A percentile compares a stretch with the other conserved stretches of the same genome.
Conservation (phyloP, 23 red algal species). For the Gracilaria vermiculophylla region DNA sequence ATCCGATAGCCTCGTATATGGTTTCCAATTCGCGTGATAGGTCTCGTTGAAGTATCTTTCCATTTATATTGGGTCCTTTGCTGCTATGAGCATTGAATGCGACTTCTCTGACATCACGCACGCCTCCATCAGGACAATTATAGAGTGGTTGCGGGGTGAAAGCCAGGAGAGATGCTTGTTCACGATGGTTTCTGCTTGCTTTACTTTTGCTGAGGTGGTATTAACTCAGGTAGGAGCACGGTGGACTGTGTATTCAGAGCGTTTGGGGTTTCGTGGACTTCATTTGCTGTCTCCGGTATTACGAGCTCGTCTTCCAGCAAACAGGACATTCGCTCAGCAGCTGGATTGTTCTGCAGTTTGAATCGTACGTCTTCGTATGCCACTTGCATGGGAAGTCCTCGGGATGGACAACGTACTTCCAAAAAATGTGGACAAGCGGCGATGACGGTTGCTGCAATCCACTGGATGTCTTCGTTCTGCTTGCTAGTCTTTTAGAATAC, state of each 20-base stretch:
- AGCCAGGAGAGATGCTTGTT: no score
- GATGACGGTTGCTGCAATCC: background rate
- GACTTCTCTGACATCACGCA: background rate
- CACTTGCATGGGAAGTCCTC: background rate
- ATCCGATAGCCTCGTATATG: background rate
- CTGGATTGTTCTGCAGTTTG: background rate
- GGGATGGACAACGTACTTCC: no score
- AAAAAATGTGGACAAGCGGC: no score
- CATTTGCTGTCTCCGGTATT: no score
- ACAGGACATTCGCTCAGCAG: slow-evolving; percentile 16
- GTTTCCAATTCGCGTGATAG: background rate
- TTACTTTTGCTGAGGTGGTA: no score
- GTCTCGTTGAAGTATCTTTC: background rate
- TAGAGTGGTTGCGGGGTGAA: no score
- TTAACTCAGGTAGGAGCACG: no score
- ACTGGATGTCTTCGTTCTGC: background rate
- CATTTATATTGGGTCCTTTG: background rate
- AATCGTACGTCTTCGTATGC: slow-evolving; percentile 39
- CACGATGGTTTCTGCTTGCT: no score
- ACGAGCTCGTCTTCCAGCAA: slow-evolving; percentile 49
- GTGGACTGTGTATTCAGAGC: no score
- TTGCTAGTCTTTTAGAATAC: background rate
- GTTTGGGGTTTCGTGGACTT: no score
- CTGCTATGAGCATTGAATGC: no score
- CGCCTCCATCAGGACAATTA: no score